A percentile compares a stretch with the other conserved stretches of the same genome.
Conservation (phyloP, 805 yeast species). For the Starmerella riodocensis region DNA sequence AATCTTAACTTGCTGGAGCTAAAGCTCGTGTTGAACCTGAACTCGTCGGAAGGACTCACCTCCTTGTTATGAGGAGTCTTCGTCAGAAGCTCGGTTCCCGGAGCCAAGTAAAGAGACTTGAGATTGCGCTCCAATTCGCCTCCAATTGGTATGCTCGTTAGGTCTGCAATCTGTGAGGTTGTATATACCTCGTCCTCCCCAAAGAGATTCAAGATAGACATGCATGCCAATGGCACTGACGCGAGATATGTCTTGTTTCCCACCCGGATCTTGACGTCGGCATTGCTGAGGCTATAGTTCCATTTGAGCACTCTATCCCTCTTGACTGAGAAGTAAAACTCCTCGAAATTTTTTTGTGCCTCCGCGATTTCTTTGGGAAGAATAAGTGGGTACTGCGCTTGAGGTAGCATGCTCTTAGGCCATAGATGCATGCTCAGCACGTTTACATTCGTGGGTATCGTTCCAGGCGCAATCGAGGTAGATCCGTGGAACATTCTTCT, state of each 20-base stretch:
- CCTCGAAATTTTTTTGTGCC: constrained; percentile 36
- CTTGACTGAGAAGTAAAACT: constrained; percentile 31
- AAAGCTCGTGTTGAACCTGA: constrained; percentile 44
- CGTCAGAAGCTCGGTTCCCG: constrained; percentile 58
- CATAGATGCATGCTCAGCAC: constrained; percentile 56
- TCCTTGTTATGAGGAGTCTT: constrained; percentile 40
- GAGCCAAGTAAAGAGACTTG: constrained; percentile 73
- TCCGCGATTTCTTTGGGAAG: constrained; percentile 35
- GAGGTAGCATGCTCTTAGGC: constrained; percentile 39
- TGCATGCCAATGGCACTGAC: constrained; percentile 68
- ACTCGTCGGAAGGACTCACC: constrained; percentile 37
- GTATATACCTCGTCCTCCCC: constrained; percentile 42
- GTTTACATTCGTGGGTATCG: constrained; percentile 35
- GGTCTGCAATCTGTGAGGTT: constrained; percentile 45
- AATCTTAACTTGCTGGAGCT: constrained; percentile 43
- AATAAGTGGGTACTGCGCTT: constrained; percentile 6
- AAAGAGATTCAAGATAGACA: constrained; percentile 64
- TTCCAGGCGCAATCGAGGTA: constrained; percentile 37
- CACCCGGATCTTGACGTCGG: constrained; percentile 62
- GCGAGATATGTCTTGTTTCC: constrained; percentile 61
- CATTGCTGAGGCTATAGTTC: constrained; percentile 75
- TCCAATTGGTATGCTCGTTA: constrained; percentile 55
- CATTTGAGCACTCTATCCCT: constrained; percentile 42
- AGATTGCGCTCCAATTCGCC: constrained; percentile 62
- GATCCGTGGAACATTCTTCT: constrained; percentile 42